Evolutionary conservation across 1,284 basidiomycete genomes (phyloP).

Genomic region (Melampsora abietis-canadensis): DNA sequence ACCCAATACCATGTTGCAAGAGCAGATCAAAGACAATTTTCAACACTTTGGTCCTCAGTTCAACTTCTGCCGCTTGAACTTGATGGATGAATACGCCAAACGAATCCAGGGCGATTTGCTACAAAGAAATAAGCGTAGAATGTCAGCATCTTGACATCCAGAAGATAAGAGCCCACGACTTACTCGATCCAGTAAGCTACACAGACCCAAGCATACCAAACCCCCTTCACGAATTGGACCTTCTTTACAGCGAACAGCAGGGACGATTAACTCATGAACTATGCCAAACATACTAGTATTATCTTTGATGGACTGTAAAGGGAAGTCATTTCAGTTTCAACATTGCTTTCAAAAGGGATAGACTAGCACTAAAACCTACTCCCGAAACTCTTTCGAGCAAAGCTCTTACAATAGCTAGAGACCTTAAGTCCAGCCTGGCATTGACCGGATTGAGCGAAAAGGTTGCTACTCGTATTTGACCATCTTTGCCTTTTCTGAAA

Average conservation of each 20-base stretch:
- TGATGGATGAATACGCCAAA: slow-evolving; percentile 88
- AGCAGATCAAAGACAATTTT: slow-evolving; percentile 86
- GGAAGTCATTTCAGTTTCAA: background rate
- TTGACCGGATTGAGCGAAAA: slow-evolving; percentile 59
- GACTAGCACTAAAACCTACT: slow-evolving; percentile 58
- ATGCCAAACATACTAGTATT: slow-evolving; percentile 90
- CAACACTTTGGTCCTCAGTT: slow-evolving; percentile 74
- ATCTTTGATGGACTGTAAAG: slow-evolving; percentile 75
- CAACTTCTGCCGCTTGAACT: slow-evolving; percentile 70
- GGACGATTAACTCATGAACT: slow-evolving; percentile 82
- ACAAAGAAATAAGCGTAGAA: background rate
- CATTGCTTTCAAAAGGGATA: background rate
- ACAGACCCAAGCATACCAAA: slow-evolving; percentile 77
- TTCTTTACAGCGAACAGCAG: slow-evolving; percentile 82
- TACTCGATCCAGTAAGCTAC: slow-evolving; percentile 78
- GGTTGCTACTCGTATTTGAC: slow-evolving; percentile 26
- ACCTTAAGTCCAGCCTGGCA: slow-evolving; percentile 69
- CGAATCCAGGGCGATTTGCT: slow-evolving; percentile 85
- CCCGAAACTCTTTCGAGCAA: slow-evolving; percentile 88
- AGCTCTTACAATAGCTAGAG: slow-evolving; percentile 80
- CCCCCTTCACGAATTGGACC: slow-evolving; percentile 79
- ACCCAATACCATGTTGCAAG: slow-evolving; percentile 79
- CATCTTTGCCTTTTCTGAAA: slow-evolving; percentile 30
- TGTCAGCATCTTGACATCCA: background rate
- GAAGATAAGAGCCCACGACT: slow-evolving; percentile 43